Conservation (phyloP, 306 rosid species). For the Glycine soja region DNA sequence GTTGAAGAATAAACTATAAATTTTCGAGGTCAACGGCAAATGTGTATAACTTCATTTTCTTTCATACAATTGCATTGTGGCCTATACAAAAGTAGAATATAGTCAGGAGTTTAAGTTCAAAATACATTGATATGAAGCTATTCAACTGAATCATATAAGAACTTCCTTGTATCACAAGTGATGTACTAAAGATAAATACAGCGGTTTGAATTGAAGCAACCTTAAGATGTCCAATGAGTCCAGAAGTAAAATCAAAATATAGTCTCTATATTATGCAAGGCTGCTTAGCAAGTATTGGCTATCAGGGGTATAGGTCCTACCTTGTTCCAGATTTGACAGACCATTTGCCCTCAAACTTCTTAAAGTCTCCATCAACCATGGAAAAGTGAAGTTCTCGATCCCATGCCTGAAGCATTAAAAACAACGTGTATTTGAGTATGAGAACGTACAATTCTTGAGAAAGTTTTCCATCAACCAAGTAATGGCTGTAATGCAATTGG, state of each 20-base stretch:
- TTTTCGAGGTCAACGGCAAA: no score
- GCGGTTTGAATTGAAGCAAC: neutral
- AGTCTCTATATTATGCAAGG: slow-evolving; percentile 25
- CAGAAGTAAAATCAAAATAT: slow-evolving; percentile 34
- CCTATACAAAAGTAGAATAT: no score
- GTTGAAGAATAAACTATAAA: slow-evolving; percentile 24
- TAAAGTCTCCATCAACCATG: slow-evolving; percentile 98
- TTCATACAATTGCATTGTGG: no score
- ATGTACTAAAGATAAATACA: neutral
- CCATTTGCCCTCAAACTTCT: slow-evolving; percentile 98
- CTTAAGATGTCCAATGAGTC: slow-evolving; percentile 13
- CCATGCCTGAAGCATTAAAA: slow-evolving; percentile 63
- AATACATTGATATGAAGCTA: slow-evolving; percentile 16
- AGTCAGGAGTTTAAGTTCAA: slow-evolving; percentile 8
- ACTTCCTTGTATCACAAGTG: neutral
- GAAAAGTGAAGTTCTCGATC: slow-evolving; percentile 89
- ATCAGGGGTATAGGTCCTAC: slow-evolving; percentile 52
- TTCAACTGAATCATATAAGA: neutral
- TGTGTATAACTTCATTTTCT: no score
- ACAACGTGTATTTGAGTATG: neutral
- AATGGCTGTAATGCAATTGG: neutral
- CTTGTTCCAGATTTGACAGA: slow-evolving; percentile 78
- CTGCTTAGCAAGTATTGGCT: slow-evolving; percentile 21
- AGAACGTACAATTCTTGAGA: no score
- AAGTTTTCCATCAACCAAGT: no score